Evolutionary conservation across 306 rosid species (phyloP).

Genomic region (Parietaria judaica): DNA sequence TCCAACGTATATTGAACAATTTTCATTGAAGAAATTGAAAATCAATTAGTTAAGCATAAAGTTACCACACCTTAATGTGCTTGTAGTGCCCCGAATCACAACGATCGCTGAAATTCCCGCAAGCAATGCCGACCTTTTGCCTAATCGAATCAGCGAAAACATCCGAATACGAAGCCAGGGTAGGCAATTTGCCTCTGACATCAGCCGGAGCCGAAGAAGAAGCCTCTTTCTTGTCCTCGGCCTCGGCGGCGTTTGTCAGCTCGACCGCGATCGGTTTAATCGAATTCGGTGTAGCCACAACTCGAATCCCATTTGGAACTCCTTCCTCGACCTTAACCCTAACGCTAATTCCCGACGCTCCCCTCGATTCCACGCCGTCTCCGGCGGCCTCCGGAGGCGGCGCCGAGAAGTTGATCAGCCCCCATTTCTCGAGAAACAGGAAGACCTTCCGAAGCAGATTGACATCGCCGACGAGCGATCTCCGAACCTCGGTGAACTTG

Average conservation of each 20-base stretch:
- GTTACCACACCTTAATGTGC: conserved; percentile 41
- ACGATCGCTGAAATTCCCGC: conserved; percentile 51
- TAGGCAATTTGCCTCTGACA: conserved; percentile 40
- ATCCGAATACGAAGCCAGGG: conserved; percentile 58
- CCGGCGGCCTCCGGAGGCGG: conserved; percentile 21
- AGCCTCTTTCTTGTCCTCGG: conserved; percentile 16
- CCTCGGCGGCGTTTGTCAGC: conserved; percentile 12
- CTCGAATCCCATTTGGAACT: conserved; percentile 74
- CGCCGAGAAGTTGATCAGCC: conserved; percentile 61
- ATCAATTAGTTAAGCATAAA: not conserved
- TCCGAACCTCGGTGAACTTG: conserved; percentile 75
- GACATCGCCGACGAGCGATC: conserved; percentile 82
- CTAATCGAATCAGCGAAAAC: conserved; percentile 44
- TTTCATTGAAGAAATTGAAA: no score
- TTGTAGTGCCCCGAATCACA: conserved; percentile 54
- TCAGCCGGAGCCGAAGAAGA: conserved; percentile 8
- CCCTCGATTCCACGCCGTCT: not conserved
- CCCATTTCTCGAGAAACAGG: conserved; percentile 60
- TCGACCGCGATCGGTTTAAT: conserved; percentile 43
- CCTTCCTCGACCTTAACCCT: conserved; percentile 47
- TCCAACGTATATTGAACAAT: no score
- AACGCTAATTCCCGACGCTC: not conserved
- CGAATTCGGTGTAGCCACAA: conserved; percentile 67
- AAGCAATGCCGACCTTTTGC: conserved; percentile 32
- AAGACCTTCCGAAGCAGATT: conserved; percentile 66